phyloP scores from a whole-genome alignment of 169 alveolate species.

The Plasmodium reichenowi region DNA sequence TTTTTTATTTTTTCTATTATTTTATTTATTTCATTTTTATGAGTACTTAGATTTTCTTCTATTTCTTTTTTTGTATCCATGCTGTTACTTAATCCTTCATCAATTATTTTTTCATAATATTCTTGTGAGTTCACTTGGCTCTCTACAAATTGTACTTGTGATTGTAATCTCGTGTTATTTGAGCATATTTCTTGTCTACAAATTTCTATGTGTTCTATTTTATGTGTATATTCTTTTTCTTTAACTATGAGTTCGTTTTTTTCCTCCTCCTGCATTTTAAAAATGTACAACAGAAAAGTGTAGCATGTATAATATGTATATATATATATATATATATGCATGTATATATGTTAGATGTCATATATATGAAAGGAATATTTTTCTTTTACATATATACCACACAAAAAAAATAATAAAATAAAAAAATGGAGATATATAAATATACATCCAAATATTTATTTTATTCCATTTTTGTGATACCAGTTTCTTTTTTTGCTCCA shows the following conservation, averaged over 20 bases:
- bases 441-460: not conserved
- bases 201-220: slow-evolving; percentile 17
- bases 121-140: slow-evolving; percentile 54
- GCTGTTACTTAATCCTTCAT: slow-evolving; percentile 19
- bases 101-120: slow-evolving; percentile 31
- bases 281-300: not conserved
- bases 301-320: not conserved
- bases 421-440: not conserved
- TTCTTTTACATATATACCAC: too few relatives aligned
- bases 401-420: too few relatives aligned
- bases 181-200: slow-evolving; percentile 14
- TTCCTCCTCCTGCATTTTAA: slow-evolving; percentile 29
- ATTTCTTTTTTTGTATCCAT: slow-evolving; percentile 31
- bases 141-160: slow-evolving; percentile 47
- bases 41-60: not conserved
- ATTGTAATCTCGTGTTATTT: slow-evolving; percentile 14
- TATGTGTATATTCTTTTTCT: slow-evolving; percentile 17
- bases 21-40: slow-evolving; percentile 16
- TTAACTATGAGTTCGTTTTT: not conserved
- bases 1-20: not conserved
- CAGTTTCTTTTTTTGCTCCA: slow-evolving; percentile 9
- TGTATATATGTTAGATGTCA: too few relatives aligned
- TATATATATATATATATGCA: not conserved
- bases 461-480: slow-evolving; percentile 5
- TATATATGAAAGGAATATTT: too few relatives aligned